Base-by-base conservation (phyloP, 345 rosid species). In the Hibiscus tridactylites region DNA sequence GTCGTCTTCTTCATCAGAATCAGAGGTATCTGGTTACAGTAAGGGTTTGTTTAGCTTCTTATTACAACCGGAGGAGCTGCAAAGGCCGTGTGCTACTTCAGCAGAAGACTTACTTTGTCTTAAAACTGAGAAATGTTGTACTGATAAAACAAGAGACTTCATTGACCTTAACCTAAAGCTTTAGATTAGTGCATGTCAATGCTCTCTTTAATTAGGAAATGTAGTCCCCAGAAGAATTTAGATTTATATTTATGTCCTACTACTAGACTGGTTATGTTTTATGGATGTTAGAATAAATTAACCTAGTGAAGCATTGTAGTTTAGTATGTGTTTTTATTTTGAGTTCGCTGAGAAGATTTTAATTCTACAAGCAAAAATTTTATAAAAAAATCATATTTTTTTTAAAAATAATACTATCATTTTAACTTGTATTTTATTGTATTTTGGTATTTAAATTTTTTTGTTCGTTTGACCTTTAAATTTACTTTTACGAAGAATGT, bases 101-200 rank as follows among this genome's bases (percentile, higher is more conserved):
- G 74, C 74, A 50, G 85, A 84, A 66, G 78, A 0, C 24, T 0
- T 21, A 0, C 73, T 79, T 31, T 28, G 84, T 76, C 65, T 81
- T 19, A 75, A 61, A 70, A 71, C 54, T 8, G 84, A 81, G 42
- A 82, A 68, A 76, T 24, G 35, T 46, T 21, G 6, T 65, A 13
- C 33, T 74, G 89, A 83, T 73, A 50, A 74, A 61, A 74, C 49
- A 53, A 70, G 46, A 72, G 88, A 86, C 58, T 81, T 68, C 54
- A 81, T 87, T 77, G 95, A 89, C 82, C 90, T 89, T 28, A 81
- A 79, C 65, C 80, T 87, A 24, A 83, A 79, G 83, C 84, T 89
- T 52, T 89, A 72, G 33, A n/a, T 2, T 15, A 10, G 2, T 7
- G 17, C 29, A 19, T 52, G 47, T 0, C 10, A 12, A 54, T 29